phyloP scores from a whole-genome alignment of 352 stramenopile species.

The Peronospora farinosa region DNA sequence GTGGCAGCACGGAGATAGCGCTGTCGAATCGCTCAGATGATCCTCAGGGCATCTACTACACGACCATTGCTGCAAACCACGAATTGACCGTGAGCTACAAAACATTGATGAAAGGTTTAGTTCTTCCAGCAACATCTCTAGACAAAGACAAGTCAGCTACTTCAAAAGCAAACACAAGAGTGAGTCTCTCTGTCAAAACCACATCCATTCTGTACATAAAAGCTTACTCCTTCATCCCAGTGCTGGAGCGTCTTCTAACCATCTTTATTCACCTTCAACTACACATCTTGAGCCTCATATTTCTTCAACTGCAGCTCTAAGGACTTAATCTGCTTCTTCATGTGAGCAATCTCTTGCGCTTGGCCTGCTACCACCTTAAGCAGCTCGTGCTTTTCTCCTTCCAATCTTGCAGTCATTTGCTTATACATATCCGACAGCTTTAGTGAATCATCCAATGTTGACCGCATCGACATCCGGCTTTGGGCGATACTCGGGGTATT shows the following conservation, averaged over 20 bases:
- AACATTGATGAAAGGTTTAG: constrained; percentile 1
- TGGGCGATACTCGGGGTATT: constrained; percentile 27
- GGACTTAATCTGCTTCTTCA: constrained; percentile 73
- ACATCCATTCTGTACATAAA: constrained; percentile 35
- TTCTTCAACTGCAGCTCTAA: constrained; percentile 52
- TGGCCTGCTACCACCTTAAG: constrained; percentile 62
- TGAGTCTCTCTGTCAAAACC: constrained; percentile 15
- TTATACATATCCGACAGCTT: constrained; percentile 82
- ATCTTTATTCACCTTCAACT: constrained; percentile 10
- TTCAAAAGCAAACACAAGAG: constrained; percentile 2
- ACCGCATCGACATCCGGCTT: constrained; percentile 36
- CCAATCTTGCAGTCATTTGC: constrained; percentile 67
- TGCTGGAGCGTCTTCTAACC: constrained; percentile 16
- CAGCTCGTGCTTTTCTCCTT: constrained; percentile 69
- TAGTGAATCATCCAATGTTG: constrained; percentile 49
- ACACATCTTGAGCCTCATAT: constrained; percentile 28
- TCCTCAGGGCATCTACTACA: not conserved
- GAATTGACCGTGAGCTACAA: constrained; percentile 10
- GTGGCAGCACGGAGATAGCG: constrained; percentile 16
- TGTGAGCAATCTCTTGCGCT: constrained; percentile 62
- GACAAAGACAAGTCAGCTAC: constrained; percentile 3
- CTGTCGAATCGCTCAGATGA: constrained; percentile 13
- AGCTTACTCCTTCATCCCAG: constrained; percentile 12
- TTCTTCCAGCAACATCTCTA: constrained; percentile 7
- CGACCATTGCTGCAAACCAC: not conserved